Evolutionary conservation across 345 rosid species (phyloP).

Genomic region (Bruguiera gymnorhiza): DNA sequence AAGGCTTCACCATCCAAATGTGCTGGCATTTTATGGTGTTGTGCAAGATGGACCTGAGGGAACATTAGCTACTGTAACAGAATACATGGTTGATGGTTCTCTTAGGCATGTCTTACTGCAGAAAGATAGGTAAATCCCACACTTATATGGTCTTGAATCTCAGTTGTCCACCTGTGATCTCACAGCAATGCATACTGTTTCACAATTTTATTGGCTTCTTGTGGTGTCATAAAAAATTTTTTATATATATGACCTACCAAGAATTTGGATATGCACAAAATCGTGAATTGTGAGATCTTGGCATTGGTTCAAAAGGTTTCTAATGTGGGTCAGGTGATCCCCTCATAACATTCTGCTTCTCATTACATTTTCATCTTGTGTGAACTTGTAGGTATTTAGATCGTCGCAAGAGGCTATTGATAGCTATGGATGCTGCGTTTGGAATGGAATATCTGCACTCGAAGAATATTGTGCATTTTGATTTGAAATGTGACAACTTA

Average conservation of each 20-base stretch:
- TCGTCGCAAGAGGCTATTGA: conserved; percentile 84
- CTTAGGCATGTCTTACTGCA: conserved; percentile 85
- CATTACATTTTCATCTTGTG: conserved; percentile 10
- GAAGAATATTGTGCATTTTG: conserved; percentile 96
- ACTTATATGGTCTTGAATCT: conserved; percentile 12
- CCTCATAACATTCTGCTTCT: conserved; percentile 6
- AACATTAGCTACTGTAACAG: conserved; percentile 81
- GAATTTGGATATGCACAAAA: neutral
- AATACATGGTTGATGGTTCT: conserved; percentile 97
- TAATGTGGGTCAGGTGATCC: neutral
- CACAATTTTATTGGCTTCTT: neutral
- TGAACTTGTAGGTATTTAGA: conserved; percentile 66
- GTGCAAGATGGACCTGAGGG: conserved; percentile 92
- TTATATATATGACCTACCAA: neutral
- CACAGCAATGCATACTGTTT: neutral
- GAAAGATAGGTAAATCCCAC: conserved; percentile 57
- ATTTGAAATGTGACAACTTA: conserved; percentile 95
- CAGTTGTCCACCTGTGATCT: conserved; percentile 13
- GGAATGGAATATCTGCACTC: conserved; percentile 99
- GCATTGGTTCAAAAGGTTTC: conserved; percentile 1
- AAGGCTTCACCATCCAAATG: conserved; percentile 94
- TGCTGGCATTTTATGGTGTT: conserved; percentile 95
- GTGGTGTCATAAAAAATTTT: neutral
- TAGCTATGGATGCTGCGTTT: conserved; percentile 99
- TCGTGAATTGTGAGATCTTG: neutral